Base-by-base conservation (phyloP, 768 basidiomycete species). In the Mycena epipterygia region DNA sequence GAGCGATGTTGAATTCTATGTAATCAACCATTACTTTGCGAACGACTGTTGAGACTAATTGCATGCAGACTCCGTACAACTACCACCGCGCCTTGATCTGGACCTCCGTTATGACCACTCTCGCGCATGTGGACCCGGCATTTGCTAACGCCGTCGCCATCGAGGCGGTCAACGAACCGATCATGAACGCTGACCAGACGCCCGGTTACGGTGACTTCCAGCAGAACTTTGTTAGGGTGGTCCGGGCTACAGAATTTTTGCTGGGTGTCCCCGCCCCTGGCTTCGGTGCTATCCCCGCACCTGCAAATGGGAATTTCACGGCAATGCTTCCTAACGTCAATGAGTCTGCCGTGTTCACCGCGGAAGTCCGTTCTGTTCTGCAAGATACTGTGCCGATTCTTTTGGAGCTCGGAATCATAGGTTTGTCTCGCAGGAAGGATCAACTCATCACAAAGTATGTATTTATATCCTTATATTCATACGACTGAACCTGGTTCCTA, bases 51-150 rank as follows among this genome's bases (percentile, higher is more conserved):
- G 41, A n/a, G n/a, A 29, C 57, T 35, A 48, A 39, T 9, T 42
- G 27, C 44, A 35, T 8, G 4, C 62, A 93, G 93, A 94, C 91
- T 2, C 81, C 83, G 5, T 82, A 87, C 60, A 95, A 95, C 77
- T 95, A 93, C 71, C 87, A 89, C 67, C 90, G 94, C 8, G 94
- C 94, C 11, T 82, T 95, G 52, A 81, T 91, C n/a, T 95, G 94
- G 94, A 89, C 93, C 0, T 90, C 89, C 17, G 91, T 95, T 25
- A 94, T 95, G 90, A 91, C 94, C 0, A 79, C 86, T 13, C 81
- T 95, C 5, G 81, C 91, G 1, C 94, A 95, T 73, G 79, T 92
- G 37, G 90, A 94, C 76, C 85, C 93, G 7, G 81, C 83, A 44
- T 95, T 95, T 75, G 80, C 73, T 19, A 88, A 83, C 35, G 93